Percentiles rank a stretch among this genome's conserved stretches.
phyloP scores from a whole-genome alignment of 164 flowering plant species.

The Echeveria elegans region DNA sequence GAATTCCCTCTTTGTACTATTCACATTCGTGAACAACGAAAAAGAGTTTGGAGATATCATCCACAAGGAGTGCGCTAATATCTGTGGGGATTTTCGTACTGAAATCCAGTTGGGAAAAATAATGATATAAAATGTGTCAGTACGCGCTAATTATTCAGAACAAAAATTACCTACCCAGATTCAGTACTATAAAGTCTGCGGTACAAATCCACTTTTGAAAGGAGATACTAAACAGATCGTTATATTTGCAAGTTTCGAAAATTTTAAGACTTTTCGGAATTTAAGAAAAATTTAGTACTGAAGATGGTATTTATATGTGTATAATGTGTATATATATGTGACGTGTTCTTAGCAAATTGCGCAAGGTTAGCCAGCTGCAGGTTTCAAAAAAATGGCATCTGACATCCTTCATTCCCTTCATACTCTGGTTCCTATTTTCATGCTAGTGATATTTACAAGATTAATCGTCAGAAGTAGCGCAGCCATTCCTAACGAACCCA shows the following conservation, averaged over 20 bases:
- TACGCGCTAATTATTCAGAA: too few relatives aligned
- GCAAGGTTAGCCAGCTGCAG: neutral
- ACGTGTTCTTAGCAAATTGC: neutral
- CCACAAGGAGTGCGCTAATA: neutral
- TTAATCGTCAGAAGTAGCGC: neutral
- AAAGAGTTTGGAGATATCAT: too few relatives aligned
- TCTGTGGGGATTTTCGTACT: neutral
- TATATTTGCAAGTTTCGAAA: neutral
- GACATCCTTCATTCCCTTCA: neutral
- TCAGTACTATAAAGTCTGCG: neutral
- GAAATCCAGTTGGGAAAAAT: neutral
- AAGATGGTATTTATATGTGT: neutral
- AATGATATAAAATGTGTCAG: neutral
- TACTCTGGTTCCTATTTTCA: neutral
- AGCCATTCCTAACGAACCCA: neutral
- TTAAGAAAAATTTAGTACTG: neutral
- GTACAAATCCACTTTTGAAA: neutral
- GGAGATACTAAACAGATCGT: neutral
- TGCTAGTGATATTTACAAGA: neutral
- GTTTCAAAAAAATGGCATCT: slow-evolving; percentile 1
- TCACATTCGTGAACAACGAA: too few relatives aligned
- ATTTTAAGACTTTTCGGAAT: neutral
- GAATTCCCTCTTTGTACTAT: too few relatives aligned
- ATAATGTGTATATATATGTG: neutral
- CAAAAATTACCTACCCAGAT: neutral